phyloP scores from a whole-genome alignment of 106 monocot genomes.

The Platanthera guangdongensis region DNA sequence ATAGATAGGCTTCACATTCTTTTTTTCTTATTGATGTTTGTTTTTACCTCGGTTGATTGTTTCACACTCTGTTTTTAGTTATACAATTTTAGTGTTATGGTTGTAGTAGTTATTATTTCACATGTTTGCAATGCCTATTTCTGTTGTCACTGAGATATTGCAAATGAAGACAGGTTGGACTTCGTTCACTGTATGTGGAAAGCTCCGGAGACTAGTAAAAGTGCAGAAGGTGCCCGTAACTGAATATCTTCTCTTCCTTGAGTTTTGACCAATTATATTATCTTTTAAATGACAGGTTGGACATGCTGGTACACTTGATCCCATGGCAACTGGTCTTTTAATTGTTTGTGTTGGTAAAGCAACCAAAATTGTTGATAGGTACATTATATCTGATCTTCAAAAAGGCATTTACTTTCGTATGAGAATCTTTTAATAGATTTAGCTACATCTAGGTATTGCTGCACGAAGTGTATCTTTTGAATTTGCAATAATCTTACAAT shows the following conservation, averaged over 20 bases:
- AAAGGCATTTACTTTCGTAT: not conserved
- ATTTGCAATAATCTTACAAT: not conserved
- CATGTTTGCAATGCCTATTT: not conserved
- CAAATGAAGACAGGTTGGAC: conserved; percentile 73
- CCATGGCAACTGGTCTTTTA: conserved; percentile 92
- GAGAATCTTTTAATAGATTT: not conserved
- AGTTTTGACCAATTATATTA: conserved; percentile 2
- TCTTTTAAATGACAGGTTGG: conserved; percentile 54
- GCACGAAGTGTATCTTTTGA: not conserved
- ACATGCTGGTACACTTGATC: conserved; percentile 97
- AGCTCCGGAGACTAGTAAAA: conserved; percentile 78
- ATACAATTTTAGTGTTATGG: not conserved
- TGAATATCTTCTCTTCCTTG: not conserved
- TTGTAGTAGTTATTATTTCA: not conserved
- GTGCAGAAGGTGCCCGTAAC: conserved; percentile 70
- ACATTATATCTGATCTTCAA: conserved; percentile 4
- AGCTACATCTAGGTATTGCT: not conserved
- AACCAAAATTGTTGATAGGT: conserved; percentile 87
- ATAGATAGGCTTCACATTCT: no score
- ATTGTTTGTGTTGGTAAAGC: conserved; percentile 98
- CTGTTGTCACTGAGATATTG: not conserved
- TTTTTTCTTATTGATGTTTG: no score
- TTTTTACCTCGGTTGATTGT: no score
- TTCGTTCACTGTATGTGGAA: conserved; percentile 97
- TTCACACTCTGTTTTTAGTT: no score